A percentile compares a stretch with the other conserved stretches of the same genome.
phyloP scores from a whole-genome alignment of 2,329 filamentous ascomycete genomes.

The Penicillium sp. region DNA sequence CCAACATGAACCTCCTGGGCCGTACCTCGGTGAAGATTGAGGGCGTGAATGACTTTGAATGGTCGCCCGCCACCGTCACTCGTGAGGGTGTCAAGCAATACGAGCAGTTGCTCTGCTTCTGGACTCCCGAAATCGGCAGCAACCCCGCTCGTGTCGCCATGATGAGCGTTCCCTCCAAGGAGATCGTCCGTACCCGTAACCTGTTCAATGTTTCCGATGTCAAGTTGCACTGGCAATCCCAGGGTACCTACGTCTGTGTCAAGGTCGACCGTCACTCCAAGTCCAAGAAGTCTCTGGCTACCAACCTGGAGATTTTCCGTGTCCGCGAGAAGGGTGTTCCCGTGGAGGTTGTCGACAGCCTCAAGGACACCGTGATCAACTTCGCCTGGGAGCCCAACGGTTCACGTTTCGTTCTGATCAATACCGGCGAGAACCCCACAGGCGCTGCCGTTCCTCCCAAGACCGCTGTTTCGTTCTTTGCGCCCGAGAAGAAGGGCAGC shows the following conservation, averaged over 20 bases:
- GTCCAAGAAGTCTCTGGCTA: constrained; percentile 96
- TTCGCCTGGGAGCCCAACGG: constrained; percentile 99
- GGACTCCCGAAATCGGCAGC: constrained; percentile 97
- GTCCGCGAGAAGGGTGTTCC: constrained; percentile 96
- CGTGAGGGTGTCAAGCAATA: constrained; percentile 85
- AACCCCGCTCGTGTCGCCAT: constrained; percentile 96
- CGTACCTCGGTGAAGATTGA: constrained; percentile 95
- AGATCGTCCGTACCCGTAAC: constrained; percentile 90
- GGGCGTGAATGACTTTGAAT: constrained; percentile 95
- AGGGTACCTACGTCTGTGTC: constrained; percentile 89
- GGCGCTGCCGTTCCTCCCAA: constrained; percentile 84
- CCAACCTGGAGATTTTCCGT: constrained; percentile 97
- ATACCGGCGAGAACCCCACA: constrained; percentile 77
- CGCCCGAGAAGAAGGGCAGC: constrained; percentile 89
- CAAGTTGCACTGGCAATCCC: constrained; percentile 98
- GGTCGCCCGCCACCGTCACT: constrained; percentile 79
- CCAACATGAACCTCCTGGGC: constrained; percentile 83
- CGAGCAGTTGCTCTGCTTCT: constrained; percentile 96
- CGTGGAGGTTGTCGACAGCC: constrained; percentile 93
- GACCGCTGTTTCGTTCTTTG: constrained; percentile 94
- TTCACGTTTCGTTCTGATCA: constrained; percentile 95
- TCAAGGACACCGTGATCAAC: constrained; percentile 99
- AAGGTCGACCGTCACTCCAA: constrained; percentile 99
- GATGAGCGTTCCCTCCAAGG: constrained; percentile 94
- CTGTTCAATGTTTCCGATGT: constrained; percentile 97